A percentile compares a stretch with the other conserved stretches of the same genome.
Conservation (phyloP, 441 rosid genomes). For the Gossypium davidsonii region DNA sequence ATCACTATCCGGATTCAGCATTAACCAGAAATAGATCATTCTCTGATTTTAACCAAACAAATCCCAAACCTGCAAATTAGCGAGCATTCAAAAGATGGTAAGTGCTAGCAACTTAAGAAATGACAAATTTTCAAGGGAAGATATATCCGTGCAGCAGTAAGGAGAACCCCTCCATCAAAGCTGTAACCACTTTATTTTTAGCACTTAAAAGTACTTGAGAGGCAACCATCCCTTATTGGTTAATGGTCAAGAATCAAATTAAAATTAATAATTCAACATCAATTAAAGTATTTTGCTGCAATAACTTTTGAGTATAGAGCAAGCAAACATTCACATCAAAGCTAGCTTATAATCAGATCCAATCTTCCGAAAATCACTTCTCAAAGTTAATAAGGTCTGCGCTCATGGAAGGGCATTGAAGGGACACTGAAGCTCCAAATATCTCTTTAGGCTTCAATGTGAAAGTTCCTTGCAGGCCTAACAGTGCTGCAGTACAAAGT, state of each 20-base stretch:
- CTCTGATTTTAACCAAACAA: neutral
- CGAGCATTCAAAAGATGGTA: neutral
- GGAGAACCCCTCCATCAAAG: neutral
- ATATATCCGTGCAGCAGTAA: neutral
- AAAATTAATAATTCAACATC: neutral
- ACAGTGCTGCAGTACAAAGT: neutral
- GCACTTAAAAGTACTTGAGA: neutral
- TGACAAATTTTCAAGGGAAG: neutral
- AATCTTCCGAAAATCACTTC: neutral
- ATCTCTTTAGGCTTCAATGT: neutral
- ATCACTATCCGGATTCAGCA: neutral
- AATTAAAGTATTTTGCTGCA: neutral
- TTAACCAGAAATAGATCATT: neutral
- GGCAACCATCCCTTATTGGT: neutral
- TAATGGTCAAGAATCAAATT: neutral
- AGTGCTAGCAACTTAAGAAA: neutral
- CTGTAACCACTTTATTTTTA: neutral
- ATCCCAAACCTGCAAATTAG: neutral
- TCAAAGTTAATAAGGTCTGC: neutral
- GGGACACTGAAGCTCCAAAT: neutral
- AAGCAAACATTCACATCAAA: neutral
- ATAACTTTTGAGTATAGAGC: neutral
- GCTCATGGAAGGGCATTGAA: neutral
- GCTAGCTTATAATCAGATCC: neutral
- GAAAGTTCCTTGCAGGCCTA: slow-evolving; percentile 2